Evolutionary conservation across 805 yeast genomes (phyloP).

Genomic region (Vanderwaltozyma tropicalis): DNA sequence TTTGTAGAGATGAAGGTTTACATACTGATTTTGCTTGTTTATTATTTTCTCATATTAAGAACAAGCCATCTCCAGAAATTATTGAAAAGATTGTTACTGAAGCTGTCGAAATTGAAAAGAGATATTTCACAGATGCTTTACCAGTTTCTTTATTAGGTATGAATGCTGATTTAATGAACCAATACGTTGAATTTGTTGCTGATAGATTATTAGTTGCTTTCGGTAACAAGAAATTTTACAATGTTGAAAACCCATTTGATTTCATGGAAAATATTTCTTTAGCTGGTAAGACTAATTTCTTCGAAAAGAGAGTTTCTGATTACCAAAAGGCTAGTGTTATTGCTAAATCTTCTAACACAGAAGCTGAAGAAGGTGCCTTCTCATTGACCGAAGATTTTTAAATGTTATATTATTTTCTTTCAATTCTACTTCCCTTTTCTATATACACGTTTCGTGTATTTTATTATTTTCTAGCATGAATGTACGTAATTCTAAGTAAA

Average conservation of each 20-base stretch:
- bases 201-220: slow-evolving; percentile 86
- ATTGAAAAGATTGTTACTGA: slow-evolving; percentile 84
- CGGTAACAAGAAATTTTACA: slow-evolving; percentile 83
- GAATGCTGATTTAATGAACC: slow-evolving; percentile 91
- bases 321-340: slow-evolving; percentile 99
- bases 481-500: too few relatives aligned
- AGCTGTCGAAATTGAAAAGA: slow-evolving; percentile 91
- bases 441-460: too few relatives aligned
- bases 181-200: slow-evolving; percentile 95
- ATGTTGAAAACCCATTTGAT: slow-evolving; percentile 89
- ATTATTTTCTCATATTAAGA: slow-evolving; percentile 81
- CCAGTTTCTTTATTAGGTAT: slow-evolving; percentile 91
- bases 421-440: too few relatives aligned
- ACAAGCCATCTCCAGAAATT: slow-evolving; percentile 72
- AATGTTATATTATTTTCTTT: too few relatives aligned
- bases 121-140: slow-evolving; percentile 88
- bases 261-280: slow-evolving; percentile 98
- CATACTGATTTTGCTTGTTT: slow-evolving; percentile 98
- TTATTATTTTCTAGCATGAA: too few relatives aligned
- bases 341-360: slow-evolving; percentile 54
- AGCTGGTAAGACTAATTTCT: slow-evolving; percentile 98
- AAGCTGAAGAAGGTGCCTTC: slow-evolving; percentile 20
- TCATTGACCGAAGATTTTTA: not conserved
- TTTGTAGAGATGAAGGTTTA: slow-evolving; percentile 97
- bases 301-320: slow-evolving; percentile 97